Conservation (phyloP, 1,284 basidiomycete genomes). For the Exobasidium rhododendri region DNA sequence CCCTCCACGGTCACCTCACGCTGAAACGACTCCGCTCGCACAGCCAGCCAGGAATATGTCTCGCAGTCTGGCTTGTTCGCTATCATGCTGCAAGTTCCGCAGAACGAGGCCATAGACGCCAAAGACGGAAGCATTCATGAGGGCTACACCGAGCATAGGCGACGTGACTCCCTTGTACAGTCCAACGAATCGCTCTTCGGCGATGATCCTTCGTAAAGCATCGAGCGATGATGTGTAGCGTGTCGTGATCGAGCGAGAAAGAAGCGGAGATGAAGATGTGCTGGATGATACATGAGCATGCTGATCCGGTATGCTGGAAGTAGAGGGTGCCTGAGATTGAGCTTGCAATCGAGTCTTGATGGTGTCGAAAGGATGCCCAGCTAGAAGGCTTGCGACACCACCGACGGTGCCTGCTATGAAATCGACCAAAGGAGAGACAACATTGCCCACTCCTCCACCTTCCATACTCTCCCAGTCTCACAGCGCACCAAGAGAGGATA, state of each 20-base stretch:
- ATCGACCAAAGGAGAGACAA: constrained; percentile 31
- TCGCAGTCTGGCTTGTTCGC: neutral
- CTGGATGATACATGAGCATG: constrained; percentile 1
- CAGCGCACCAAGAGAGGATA: too few species aligned
- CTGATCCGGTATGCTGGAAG: neutral
- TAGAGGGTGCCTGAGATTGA: constrained; percentile 28
- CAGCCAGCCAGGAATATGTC: constrained; percentile 42
- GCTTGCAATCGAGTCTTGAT: constrained; percentile 45
- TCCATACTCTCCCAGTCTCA: neutral
- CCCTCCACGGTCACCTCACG: constrained; percentile 11
- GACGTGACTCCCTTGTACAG: constrained; percentile 48
- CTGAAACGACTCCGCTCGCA: constrained; percentile 31
- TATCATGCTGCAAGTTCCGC: constrained; percentile 18
- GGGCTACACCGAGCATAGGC: constrained; percentile 44
- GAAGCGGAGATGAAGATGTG: constrained; percentile 3
- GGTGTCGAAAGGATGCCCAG: constrained; percentile 49
- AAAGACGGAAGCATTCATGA: constrained; percentile 51
- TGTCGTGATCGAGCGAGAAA: neutral
- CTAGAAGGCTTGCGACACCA: constrained; percentile 35
- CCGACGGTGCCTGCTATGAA: constrained; percentile 48
- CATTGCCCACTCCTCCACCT: neutral
- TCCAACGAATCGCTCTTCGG: constrained; percentile 33
- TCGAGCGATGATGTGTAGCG: constrained; percentile 33
- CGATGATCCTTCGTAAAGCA: constrained; percentile 41
- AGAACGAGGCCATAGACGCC: constrained; percentile 38